Evolutionary conservation across 441 rosid species (phyloP), one percentile per base, ranked within the genome.

Genomic region (Gossypium schwendimanii): DNA sequence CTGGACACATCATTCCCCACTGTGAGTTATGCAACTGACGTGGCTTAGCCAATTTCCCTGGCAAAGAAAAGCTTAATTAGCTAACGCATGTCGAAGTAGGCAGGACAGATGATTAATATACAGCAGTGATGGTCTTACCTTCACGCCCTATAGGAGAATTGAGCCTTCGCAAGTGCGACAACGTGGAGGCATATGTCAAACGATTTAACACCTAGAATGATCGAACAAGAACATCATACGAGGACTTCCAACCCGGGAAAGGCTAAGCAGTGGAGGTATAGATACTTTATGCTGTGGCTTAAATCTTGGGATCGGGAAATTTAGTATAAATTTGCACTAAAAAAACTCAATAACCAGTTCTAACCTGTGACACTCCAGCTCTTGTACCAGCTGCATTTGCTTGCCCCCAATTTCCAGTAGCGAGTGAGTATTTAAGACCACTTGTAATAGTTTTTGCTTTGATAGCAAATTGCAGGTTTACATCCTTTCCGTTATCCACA

Each of bases 1-100:
- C 98, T n/a, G 99, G 99, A 80, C 99, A 95, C 98, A 95, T 93
- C 98, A 95, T 93, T 79, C 98, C 99, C 99, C 99, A 95, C 72
- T 95, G 99, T 64, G 99, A 91, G 83, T 95, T 95, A 79, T 95
- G 99, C 85, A 95, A 84, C 78, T 95, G 98, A 80, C 98, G 86
- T 23, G 99, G 99, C 80, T 95, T 95, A 21, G 99, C 98, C 91
- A 95, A 84, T 82, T 95, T 93, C 54, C 97, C 99, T 95, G 80
- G 52, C 73, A 53, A 66, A 75, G 31, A 69, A 83, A 62, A 44
- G 63, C 52, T 36, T 66, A 28, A 53, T 66, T 23, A 69, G 65
- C 69, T 12, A 26, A 47, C 1, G 14, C 63, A 63, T 52, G 15
- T 41, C 59, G 54, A 23, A 12, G 58, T 60, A 71, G 44, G 24